Conservation (phyloP, 2,329 filamentous ascomycete species). For the Pestalotiopsis fici region DNA sequence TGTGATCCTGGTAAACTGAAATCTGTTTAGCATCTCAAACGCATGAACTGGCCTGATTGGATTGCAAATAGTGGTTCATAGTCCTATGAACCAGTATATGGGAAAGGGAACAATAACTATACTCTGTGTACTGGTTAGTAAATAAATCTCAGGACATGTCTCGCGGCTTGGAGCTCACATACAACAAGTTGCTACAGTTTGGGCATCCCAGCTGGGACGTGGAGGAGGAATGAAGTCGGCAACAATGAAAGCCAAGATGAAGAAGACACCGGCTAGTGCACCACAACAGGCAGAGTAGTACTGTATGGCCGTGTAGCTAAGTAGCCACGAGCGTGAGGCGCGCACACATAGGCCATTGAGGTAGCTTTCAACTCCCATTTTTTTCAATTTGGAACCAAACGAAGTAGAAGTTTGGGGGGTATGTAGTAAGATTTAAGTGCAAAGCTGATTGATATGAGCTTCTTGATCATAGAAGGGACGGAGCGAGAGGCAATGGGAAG, state of each 20-base stretch:
- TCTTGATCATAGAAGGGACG: not conserved
- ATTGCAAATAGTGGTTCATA: not conserved
- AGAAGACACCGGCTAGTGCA: not conserved
- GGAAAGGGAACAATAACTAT: not conserved
- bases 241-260: constrained; percentile 1
- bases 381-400: not conserved
- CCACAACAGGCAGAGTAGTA: constrained; percentile 6
- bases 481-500: not conserved
- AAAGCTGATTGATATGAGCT: not conserved
- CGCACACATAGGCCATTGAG: not conserved
- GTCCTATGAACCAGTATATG: not conserved
- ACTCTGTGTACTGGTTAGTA: constrained; percentile 1
- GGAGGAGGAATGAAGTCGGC: constrained; percentile 3
- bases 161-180: not conserved
- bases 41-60: not conserved
- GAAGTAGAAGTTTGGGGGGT: not conserved
- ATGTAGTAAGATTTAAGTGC: not conserved
- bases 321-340: not conserved
- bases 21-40: not conserved
- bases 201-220: constrained; percentile 2
- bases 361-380: not conserved
- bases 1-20: constrained; percentile 2
- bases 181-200: not conserved
- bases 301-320: constrained; percentile 4
- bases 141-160: not conserved